Evolutionary conservation across 1,139 yeast species (phyloP).

Genomic region (Diutina rugosa): DNA sequence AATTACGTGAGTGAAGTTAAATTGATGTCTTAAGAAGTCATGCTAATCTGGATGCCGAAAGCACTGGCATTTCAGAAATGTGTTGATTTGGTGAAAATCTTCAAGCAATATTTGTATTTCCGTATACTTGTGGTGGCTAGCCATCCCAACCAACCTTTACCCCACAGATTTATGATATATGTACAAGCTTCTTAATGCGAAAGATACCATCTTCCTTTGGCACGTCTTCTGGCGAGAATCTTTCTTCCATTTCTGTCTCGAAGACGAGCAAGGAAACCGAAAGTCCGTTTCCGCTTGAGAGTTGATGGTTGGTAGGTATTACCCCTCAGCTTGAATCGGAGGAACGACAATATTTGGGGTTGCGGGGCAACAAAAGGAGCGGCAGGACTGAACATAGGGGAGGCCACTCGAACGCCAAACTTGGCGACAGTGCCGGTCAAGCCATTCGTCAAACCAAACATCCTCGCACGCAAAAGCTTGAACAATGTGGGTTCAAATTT

Average conservation of each 20-base stretch:
- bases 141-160: background rate
- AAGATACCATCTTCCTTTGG: constrained; percentile 90
- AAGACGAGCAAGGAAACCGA: constrained; percentile 86
- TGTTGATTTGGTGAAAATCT: no score
- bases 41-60: no score
- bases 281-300: constrained; percentile 74
- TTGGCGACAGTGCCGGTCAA: background rate
- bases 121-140: background rate
- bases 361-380: background rate
- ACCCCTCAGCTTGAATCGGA: constrained; percentile 80
- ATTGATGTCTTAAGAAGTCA: no score
- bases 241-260: constrained; percentile 70
- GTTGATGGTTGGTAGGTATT: constrained; percentile 93
- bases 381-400: background rate
- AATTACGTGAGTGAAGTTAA: no score
- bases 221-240: constrained; percentile 63
- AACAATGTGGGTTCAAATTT: background rate
- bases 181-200: constrained; percentile 38
- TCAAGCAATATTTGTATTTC: background rate
- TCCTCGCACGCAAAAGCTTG: background rate
- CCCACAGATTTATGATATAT: background rate
- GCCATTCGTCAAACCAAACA: constrained; percentile 1
- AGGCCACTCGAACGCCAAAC: background rate
- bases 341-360: background rate
- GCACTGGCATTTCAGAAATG: no score